Base-by-base conservation (phyloP, 1,139 yeast genomes). In the Debaryomyces robertsiae region DNA sequence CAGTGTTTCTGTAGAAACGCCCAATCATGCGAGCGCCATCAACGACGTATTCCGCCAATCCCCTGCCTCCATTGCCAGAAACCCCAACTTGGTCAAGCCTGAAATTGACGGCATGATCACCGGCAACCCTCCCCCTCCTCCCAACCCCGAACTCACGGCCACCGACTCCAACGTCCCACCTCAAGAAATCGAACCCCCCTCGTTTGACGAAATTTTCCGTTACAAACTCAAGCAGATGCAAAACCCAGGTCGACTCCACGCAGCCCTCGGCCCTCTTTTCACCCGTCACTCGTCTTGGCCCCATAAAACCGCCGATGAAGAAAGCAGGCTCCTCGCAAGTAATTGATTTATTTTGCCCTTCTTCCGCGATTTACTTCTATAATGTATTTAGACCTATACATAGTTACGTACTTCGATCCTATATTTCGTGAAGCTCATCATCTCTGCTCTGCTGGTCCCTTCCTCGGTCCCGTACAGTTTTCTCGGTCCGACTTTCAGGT, bases 31-130 rank as follows among this genome's bases (percentile, higher is more conserved):
- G 9, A 36, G 25, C 27, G 40, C 47, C n/a, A 34, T 38, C 14
- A 52, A 51, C 30, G 63, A 54, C 23, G 48, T 56, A 6, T 55
- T 55, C 42, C 61, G 58, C 28, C 63, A 57, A 41, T 56, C 68
- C 3, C 65, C 73, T 2, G 75, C 75, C 2, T 61, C 73, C 15
- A 52, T 62, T 49, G 75, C 75, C 2, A 54, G 76, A 47, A 65
- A 67, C 41, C 74, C 73, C 0, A 59, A 65, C 1, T 49, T 58
- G 14, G 55, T 55, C 59, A 57, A 67, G 41, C 59, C 61, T 4
- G 72, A 60, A 25, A 44, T 54, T n/a, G 68, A 64, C 38, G 66
- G 67, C 2, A 53, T 62, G n/a, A 58, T 65, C 29, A 58, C 66
- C 6, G 67, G 68, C 2, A 52, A 54, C 11, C 62, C 62, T 3